Conservation (phyloP, 345 rosid species). For the Odontarrhena argentea region DNA sequence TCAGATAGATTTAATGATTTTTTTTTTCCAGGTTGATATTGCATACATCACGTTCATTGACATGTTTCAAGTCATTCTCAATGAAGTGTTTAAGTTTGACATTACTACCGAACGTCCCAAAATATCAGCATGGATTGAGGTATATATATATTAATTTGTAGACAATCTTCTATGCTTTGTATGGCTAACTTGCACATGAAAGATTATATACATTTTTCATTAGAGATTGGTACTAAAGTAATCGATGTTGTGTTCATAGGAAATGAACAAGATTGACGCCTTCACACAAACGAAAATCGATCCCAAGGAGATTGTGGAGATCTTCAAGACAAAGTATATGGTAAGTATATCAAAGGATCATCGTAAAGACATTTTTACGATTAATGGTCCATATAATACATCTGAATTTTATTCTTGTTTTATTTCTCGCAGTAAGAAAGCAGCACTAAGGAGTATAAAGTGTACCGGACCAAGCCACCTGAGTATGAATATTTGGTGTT, state of each 20-base stretch:
- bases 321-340: constrained; percentile 49
- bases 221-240: constrained; percentile 5
- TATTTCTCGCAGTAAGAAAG: constrained; percentile 29
- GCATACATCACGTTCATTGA: constrained; percentile 74
- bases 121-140: constrained; percentile 79
- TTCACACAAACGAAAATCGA: constrained; percentile 67
- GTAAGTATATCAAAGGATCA: constrained; percentile 38
- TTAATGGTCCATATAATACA: not conserved
- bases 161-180: not conserved
- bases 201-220: not conserved
- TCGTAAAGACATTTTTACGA: too few species aligned
- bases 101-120: constrained; percentile 72
- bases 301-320: constrained; percentile 53
- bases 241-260: constrained; percentile 46
- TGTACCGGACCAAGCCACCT: not conserved
- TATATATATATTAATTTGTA: constrained; percentile 10
- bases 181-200: too few species aligned
- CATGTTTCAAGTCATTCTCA: constrained; percentile 57
- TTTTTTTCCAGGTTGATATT: constrained; percentile 60
- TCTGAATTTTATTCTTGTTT: not conserved
- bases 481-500: not conserved
- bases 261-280: constrained; percentile 68
- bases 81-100: constrained; percentile 55
- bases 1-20: not conserved
- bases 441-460: too few species aligned